Base-by-base conservation (phyloP, 2,329 filamentous ascomycete species). In the Xylariales sp. region DNA sequence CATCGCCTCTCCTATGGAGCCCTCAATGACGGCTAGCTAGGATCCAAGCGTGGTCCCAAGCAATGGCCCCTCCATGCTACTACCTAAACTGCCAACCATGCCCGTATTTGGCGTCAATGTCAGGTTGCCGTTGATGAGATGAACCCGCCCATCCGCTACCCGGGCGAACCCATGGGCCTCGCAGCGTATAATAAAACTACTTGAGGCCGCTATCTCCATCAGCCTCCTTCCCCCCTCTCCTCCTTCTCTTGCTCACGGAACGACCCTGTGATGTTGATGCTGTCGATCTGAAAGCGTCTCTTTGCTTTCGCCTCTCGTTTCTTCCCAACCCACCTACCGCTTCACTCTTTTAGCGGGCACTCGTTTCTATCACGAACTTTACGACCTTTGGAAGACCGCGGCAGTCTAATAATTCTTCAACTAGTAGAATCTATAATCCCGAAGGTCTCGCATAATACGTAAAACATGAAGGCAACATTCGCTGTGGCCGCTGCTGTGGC, bases 321-420 rank as follows among this genome's bases (percentile, higher is more conserved):
- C 62, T 54, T 53, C 60, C 58, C 59, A 54, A 51, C 56, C 53
- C 53, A 59, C 71, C 65, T 57, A 83, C 82, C 82, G 83, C 83
- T 87, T 87, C 84, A 88, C 81, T 88, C 86, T 64, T 88, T 90
- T 69, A 89, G 85, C 85, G 85, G 85, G 78, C 83, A 81, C 71
- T 86, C 81, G 67, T 85, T 84, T 85, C n/a, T 84, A 42, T 49
- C 50, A 50, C 52, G 43, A 23, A 43, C 33, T 32, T 29, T 10
- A 38, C 35, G 27, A 29, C 11, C 7, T 16, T 42, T 41, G 53
- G 48, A 51, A 50, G 57, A n/a, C n/a, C n/a, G n/a, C 58, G 52
- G 53, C 60, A 48, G 51, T 52, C 41, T 39, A 41, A n/a, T n/a
- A n/a, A n/a, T n/a, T n/a, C n/a, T n/a, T n/a, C n/a, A n/a, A n/a